These are phyloP conservation scores for Prunus campanulata DNA, from an alignment of 306 rosid genomes.

Conservation along the genomic window DNA sequence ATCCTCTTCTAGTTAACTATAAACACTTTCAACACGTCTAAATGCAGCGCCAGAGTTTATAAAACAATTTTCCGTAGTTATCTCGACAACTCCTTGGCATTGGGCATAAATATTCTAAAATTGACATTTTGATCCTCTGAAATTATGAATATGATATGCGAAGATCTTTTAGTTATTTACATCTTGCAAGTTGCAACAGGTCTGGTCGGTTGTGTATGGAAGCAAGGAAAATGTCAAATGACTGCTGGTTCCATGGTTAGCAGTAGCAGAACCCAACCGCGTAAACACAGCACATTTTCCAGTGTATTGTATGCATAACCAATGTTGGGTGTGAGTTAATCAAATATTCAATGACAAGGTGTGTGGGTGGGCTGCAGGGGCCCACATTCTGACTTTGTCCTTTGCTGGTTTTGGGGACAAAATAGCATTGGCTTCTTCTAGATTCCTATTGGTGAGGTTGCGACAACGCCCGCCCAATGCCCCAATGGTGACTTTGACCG, in stretches of 20 bases:
- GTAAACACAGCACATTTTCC: neutral
- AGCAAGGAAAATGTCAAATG: neutral
- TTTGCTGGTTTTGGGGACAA: neutral
- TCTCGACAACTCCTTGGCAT: too few relatives aligned
- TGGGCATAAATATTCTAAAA: too few relatives aligned
- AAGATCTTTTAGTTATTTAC: neutral
- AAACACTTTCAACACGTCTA: too few relatives aligned
- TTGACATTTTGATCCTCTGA: too few relatives aligned
- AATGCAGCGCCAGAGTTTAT: too few relatives aligned
- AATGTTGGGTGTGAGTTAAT: neutral
- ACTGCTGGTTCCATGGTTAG: neutral
- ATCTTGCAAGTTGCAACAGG: neutral
- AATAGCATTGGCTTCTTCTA: neutral
- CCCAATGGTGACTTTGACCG: neutral
- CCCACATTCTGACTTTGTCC: conserved; percentile 7
- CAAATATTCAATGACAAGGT: conserved; percentile 1
- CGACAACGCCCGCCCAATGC: neutral
- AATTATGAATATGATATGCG: neutral
- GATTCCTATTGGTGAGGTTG: neutral
- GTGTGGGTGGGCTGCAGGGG: neutral
- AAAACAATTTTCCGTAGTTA: too few relatives aligned
- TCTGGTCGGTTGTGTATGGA: neutral
- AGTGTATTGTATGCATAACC: neutral
- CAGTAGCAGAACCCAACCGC: conserved; percentile 6
- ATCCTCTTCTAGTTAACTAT: too few relatives aligned